Evolutionary conservation across 108 stramenopile genomes (phyloP), one percentile per base, ranked within the genome.

Genomic region (Skeletonema costatum): DNA sequence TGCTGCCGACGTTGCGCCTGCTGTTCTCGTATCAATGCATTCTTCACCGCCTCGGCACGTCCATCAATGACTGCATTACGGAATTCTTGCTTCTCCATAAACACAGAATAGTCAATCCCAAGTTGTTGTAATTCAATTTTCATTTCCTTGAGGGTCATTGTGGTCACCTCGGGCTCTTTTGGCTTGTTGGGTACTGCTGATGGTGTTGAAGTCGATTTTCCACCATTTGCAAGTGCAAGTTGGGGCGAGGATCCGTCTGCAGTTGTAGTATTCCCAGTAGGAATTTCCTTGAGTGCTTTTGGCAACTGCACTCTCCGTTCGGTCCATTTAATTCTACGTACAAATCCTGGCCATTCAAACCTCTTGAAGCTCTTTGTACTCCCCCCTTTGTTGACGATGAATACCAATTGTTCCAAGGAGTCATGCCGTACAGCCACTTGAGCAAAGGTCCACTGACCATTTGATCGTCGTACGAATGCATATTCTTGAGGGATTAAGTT

Each of bases 51-150:
- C 53, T 56, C 53, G 33, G 64, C 30, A 30, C 73, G 66, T 32
- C 66, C 79, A 31, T 44, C 74, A 17, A 36, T 17, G 1, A 74
- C 16, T 12, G 74, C 74, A 29, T 44, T 61, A 31, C 75, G 48
- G 46, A 75, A 31, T 29, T 80, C 79, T 21, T 29, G 39, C 30
- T 75, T 75, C 39, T 80, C 79, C 35, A 75, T 74, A 48, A 78
- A 78, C 2, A 32, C 8, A 19, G 59, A 21, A 16, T 2, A 36
- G 29, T 73, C 48, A 48, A 74, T 42, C 6, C 30, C 74, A 41
- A 65, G 73, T 10, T 44, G 35, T 53, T 19, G n/a, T 2, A 73
- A 29, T 56, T 73, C 77, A 5, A 30, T n/a, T 35, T 78, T 78
- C 36, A 73, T 78, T 25, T 78, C 71, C 42, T 72, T 66, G 70